Base-by-base conservation (phyloP, 2,329 filamentous ascomycete genomes). In the Colletotrichum incanum region DNA sequence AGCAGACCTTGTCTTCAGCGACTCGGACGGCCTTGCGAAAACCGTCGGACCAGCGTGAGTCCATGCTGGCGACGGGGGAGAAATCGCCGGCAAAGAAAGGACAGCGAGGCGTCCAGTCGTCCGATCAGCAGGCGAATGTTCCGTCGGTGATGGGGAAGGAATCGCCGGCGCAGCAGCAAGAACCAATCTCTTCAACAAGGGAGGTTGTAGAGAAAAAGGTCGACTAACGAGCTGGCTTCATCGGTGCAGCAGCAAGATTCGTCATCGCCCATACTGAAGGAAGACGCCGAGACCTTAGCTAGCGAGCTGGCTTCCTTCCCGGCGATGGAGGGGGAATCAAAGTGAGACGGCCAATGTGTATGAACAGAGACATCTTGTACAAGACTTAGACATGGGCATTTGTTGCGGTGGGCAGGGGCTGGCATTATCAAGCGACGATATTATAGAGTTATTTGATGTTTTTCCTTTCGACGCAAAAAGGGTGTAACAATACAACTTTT, bases 341-440 rank as follows among this genome's bases (percentile, higher is more conserved):
- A 45, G 41, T 60, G 28, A 58, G 20, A 41, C 20, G 20, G 28
- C 8, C 55, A 20, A n/a, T 4, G 45, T 67, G 65, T 71, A 63
- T 31, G 37, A 63, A 54, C 31, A 54, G 58, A 31, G 23, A 61
- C 43, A 55, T 28, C 39, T 41, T 50, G 59, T 69, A 61, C 31
- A 65, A 59, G 11, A 55, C 45, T 26, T 49, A 69, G 60, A 65
- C 41, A 43, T 28, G 47, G 12, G 34, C 39, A 34, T 18, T 49
- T n/a, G 23, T 18, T 41, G 43, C 7, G 37, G 26, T 16, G 43
- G 41, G 43, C 31, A 43, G 54, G n/a, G 31, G 31, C 23, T 7
- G 59, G 39, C 41, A 65, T 70, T 55, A 16, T 60, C 31, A 54
- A 49, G 60, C 65, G 60, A 31, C 31, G 11, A 63, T 58, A 20